phyloP scores from a whole-genome alignment of 2,329 filamentous ascomycete genomes.

The Aspergillus flavus region DNA sequence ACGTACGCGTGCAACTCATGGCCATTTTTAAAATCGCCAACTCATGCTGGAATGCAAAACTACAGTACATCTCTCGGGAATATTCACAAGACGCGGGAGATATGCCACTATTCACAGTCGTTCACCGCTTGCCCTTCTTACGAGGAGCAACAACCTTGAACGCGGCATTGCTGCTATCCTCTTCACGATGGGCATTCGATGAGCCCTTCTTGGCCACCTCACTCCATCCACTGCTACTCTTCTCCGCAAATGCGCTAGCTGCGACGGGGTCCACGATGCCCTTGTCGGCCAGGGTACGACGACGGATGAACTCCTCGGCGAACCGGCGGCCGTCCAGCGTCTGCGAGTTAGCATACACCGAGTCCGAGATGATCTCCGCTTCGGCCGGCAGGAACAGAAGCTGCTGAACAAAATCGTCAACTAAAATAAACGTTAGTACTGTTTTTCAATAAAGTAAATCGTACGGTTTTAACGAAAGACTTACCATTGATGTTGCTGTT shows the following conservation, averaged over 20 bases:
- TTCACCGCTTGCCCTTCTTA: slow-evolving; percentile 82
- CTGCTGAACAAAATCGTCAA: slow-evolving; percentile 77
- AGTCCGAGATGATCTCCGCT: slow-evolving; percentile 80
- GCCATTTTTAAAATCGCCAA: not conserved
- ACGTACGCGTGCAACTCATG: not conserved
- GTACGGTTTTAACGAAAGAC: slow-evolving; percentile 21
- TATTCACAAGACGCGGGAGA: not conserved
- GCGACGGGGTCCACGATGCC: slow-evolving; percentile 73
- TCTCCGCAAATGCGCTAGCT: slow-evolving; percentile 55
- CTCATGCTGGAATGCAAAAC: not conserved
- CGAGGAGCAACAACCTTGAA: slow-evolving; percentile 92
- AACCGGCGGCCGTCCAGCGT: slow-evolving; percentile 94
- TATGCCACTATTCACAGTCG: not conserved
- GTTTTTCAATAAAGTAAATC: slow-evolving; percentile 9
- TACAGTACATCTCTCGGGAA: slow-evolving; percentile 6
- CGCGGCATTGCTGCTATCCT: slow-evolving; percentile 54
- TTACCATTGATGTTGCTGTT: slow-evolving; percentile 69
- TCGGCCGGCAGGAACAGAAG: slow-evolving; percentile 77
- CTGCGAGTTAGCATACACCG: slow-evolving; percentile 81
- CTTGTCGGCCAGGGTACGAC: slow-evolving; percentile 90
- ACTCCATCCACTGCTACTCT: slow-evolving; percentile 76
- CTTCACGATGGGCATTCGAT: slow-evolving; percentile 51
- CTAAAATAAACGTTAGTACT: slow-evolving; percentile 52
- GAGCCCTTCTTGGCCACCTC: slow-evolving; percentile 94
- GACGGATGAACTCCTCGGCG: slow-evolving; percentile 89